Percentiles rank a stretch among this genome's conserved stretches.
Conservation (phyloP, 805 yeast genomes). For the Cyberlindnera subsufficiens region DNA sequence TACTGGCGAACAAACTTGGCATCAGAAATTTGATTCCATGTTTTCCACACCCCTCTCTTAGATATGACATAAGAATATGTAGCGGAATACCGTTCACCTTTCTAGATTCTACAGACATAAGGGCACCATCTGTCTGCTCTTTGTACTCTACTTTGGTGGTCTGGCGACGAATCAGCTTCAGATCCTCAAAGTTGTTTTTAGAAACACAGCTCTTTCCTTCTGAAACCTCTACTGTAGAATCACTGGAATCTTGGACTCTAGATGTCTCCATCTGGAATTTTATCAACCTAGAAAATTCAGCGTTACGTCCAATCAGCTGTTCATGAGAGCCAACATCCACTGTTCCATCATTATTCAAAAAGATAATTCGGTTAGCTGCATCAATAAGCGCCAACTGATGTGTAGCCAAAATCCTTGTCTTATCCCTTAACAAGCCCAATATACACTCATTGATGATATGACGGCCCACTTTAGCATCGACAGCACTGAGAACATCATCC, state of each 20-base stretch:
- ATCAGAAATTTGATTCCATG: too few relatives aligned
- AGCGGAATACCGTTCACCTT: constrained; percentile 4
- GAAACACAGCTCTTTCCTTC: too few relatives aligned
- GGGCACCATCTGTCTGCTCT: background rate
- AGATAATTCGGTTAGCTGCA: constrained; percentile 61
- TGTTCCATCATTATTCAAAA: constrained; percentile 55
- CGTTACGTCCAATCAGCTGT: constrained; percentile 39
- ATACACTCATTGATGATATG: constrained; percentile 65
- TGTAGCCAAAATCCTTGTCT: constrained; percentile 72
- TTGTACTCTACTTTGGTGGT: background rate
- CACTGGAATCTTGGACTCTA: too few relatives aligned
- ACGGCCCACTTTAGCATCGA: constrained; percentile 68
- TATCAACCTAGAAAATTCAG: constrained; percentile 42
- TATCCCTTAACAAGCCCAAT: constrained; percentile 43
- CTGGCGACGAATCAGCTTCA: too few relatives aligned
- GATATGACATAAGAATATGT: constrained; percentile 7
- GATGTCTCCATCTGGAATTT: too few relatives aligned
- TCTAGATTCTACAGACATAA: background rate
- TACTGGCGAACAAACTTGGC: too few relatives aligned
- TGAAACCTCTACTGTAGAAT: too few relatives aligned
- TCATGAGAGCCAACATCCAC: constrained; percentile 53
- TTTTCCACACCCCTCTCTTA: constrained; percentile 31
- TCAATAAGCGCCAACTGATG: constrained; percentile 69
- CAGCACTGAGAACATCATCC: constrained; percentile 65
- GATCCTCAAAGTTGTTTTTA: background rate